Conservation (phyloP, 108 stramenopile genomes). For the Schizochytrium sp. region DNA sequence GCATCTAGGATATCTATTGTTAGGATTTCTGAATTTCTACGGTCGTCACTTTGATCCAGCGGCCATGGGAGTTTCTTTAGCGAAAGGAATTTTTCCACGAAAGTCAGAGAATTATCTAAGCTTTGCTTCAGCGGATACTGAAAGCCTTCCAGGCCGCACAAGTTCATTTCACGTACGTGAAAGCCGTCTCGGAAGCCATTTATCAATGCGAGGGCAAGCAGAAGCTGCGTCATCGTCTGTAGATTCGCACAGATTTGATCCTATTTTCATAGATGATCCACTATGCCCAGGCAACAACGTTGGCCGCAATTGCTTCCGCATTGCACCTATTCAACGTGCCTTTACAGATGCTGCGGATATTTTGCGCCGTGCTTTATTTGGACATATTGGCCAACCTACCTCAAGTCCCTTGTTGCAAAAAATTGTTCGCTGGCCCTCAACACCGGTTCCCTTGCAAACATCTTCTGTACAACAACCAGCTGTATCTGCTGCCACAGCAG, state of each 20-base stretch:
- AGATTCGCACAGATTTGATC: slow-evolving; percentile 71
- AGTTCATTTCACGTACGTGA: slow-evolving; percentile 18
- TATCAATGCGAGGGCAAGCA: background rate
- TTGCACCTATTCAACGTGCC: slow-evolving; percentile 60
- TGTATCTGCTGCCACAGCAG: too few species aligned
- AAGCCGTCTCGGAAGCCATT: background rate
- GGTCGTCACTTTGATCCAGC: slow-evolving; percentile 72
- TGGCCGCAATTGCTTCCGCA: slow-evolving; percentile 78
- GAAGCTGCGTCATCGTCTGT: slow-evolving; percentile 14
- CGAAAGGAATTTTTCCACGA: slow-evolving; percentile 23
- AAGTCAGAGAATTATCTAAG: slow-evolving; percentile 38
- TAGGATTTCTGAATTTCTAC: slow-evolving; percentile 77
- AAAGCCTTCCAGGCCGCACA: slow-evolving; percentile 22
- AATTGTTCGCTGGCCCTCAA: slow-evolving; percentile 10
- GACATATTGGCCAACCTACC: background rate
- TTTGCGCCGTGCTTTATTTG: background rate
- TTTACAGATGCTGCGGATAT: slow-evolving; percentile 12
- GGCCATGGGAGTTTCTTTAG: slow-evolving; percentile 64
- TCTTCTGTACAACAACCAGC: too few species aligned
- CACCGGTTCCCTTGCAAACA: background rate
- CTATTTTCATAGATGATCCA: slow-evolving; percentile 78
- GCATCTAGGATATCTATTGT: slow-evolving; percentile 72
- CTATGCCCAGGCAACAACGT: slow-evolving; percentile 76
- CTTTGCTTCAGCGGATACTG: slow-evolving; percentile 24
- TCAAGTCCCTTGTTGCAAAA: background rate